A percentile compares a stretch with the other conserved stretches of the same genome.
Evolutionary conservation across 495 filamentous ascomycete genomes (phyloP).

Genomic region (Apodospora peruviana): DNA sequence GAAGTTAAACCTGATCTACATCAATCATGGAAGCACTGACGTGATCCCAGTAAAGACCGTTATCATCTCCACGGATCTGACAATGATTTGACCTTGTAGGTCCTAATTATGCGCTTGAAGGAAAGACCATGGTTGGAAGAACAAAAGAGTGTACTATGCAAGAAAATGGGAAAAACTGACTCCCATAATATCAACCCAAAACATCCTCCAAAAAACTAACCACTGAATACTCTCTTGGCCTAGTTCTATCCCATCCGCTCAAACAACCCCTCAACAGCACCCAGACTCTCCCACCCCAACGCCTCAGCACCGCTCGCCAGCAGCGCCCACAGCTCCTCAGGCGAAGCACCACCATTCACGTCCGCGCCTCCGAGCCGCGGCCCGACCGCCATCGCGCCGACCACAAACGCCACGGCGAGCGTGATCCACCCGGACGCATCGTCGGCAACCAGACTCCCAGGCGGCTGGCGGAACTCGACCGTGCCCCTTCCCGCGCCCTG

Average conservation of each 20-base stretch:
- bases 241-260: neutral
- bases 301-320: conserved; percentile 12
- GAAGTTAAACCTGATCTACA: no score
- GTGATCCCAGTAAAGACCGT: no score
- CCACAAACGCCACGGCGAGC: conserved; percentile 22
- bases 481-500: conserved; percentile 9
- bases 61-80: no score
- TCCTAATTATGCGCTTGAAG: no score
- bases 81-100: no score
- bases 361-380: conserved; percentile 2
- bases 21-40: no score
- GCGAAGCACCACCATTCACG: conserved; percentile 4
- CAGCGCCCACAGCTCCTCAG: conserved; percentile 21
- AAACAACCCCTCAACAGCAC: conserved; percentile 18
- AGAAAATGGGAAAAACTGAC: no score
- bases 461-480: conserved; percentile 25
- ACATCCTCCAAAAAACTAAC: no score
- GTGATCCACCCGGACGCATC: conserved; percentile 17
- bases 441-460: conserved; percentile 13
- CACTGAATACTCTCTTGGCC: no score
- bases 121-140: no score
- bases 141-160: no score
- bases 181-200: no score
- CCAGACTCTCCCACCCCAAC: conserved; percentile 21
- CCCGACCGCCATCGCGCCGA: conserved; percentile 11